Conservation (phyloP, 2,329 filamentous ascomycete species). For the Diaporthe humulicola region DNA sequence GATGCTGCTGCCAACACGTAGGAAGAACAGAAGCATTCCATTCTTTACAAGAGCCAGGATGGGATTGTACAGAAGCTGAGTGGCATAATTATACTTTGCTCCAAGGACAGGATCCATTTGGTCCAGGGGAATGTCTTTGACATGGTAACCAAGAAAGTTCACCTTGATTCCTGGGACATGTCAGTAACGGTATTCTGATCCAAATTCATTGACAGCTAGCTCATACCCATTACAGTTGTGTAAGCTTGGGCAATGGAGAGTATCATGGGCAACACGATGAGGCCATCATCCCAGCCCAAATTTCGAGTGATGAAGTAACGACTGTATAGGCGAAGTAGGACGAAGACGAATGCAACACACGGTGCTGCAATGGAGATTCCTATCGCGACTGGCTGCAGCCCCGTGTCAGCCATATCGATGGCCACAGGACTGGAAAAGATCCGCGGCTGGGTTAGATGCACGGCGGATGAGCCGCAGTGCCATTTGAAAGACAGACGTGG, state of each 20-base stretch:
- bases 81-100: slow-evolving; percentile 50
- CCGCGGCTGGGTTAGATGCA: slow-evolving; percentile 21
- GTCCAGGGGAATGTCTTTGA: slow-evolving; percentile 40
- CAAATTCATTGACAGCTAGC: too few relatives aligned
- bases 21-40: slow-evolving; percentile 60
- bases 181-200: neutral
- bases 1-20: slow-evolving; percentile 56
- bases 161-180: slow-evolving; percentile 5
- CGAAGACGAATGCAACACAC: slow-evolving; percentile 30
- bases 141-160: slow-evolving; percentile 29
- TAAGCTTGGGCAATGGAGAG: slow-evolving; percentile 32
- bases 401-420: slow-evolving; percentile 18
- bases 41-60: slow-evolving; percentile 60
- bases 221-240: slow-evolving; percentile 22
- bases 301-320: slow-evolving; percentile 31
- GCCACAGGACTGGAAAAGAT: neutral
- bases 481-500: slow-evolving; percentile 6
- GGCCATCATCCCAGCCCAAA: slow-evolving; percentile 29
- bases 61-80: slow-evolving; percentile 59
- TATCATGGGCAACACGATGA: slow-evolving; percentile 30
- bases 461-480: neutral
- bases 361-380: slow-evolving; percentile 30
- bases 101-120: slow-evolving; percentile 40
- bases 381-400: slow-evolving; percentile 23
- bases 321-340: slow-evolving; percentile 28